Evolutionary conservation across 31 red algal species (phyloP).

Genomic region (Porphyra umbilicalis): DNA sequence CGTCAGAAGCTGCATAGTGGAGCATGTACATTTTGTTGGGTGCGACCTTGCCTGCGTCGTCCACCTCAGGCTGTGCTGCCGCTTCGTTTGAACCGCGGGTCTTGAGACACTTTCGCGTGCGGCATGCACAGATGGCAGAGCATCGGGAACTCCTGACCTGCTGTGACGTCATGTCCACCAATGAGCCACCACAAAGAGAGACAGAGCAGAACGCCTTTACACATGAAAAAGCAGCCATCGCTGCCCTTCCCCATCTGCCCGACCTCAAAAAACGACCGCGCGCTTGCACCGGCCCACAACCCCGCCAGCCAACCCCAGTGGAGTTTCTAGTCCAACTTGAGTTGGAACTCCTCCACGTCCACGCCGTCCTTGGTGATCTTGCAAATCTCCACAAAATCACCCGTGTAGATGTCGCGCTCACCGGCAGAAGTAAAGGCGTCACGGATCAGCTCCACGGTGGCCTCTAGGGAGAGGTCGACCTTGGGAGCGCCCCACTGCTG

Average conservation of each 20-base stretch:
- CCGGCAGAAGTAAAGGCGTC: slow-evolving; percentile 84
- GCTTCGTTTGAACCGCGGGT: no score
- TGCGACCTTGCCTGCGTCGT: no score
- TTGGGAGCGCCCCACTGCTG: slow-evolving; percentile 47
- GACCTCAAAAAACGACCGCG: not conserved
- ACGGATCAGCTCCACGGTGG: slow-evolving; percentile 65
- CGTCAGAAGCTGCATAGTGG: no score
- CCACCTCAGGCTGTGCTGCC: no score
- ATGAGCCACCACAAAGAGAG: no score
- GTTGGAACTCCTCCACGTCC: slow-evolving; percentile 49
- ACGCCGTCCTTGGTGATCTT: slow-evolving; percentile 71
- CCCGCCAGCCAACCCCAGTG: not conserved
- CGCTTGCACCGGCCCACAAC: not conserved
- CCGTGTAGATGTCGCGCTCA: slow-evolving; percentile 94
- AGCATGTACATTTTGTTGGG: no score
- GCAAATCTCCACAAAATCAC: slow-evolving; percentile 74
- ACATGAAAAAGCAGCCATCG: not conserved
- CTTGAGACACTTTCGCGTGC: no score
- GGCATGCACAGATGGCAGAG: no score
- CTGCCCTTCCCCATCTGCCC: not conserved
- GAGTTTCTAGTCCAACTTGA: slow-evolving; percentile 46
- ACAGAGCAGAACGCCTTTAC: not conserved
- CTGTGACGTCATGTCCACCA: no score
- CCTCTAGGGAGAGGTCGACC: slow-evolving; percentile 37
- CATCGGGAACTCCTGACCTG: no score